Conservation (phyloP, 2,329 filamentous ascomycete species). For the Trichoderma sp. region DNA sequence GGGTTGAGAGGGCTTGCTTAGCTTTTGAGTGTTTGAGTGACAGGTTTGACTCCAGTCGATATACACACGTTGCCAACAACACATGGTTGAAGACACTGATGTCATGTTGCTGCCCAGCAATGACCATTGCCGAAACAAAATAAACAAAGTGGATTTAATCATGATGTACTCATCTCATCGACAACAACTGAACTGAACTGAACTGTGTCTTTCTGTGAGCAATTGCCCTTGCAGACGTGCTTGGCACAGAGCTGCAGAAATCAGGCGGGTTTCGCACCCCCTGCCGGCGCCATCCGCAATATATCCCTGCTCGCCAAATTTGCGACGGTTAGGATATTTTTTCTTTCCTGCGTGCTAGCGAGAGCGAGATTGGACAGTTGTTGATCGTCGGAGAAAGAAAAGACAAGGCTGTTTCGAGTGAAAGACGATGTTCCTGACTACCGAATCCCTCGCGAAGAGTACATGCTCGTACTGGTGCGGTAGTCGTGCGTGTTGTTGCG, state of each 20-base stretch:
- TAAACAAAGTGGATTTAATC: not conserved
- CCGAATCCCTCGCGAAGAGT: not conserved
- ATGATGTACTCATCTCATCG: not conserved
- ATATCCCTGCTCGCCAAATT: slow-evolving; percentile 35
- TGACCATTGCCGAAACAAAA: not conserved
- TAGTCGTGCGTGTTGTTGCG: not conserved
- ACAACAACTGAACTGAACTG: not conserved
- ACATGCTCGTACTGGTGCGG: not conserved
- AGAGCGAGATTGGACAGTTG: slow-evolving; percentile 7
- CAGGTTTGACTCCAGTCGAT: not conserved
- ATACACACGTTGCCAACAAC: not conserved
- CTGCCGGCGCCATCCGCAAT: slow-evolving; percentile 28
- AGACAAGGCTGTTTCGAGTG: not conserved
- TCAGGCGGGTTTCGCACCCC: not conserved
- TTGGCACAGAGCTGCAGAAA: not conserved
- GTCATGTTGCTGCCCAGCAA: not conserved
- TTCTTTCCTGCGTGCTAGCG: not conserved
- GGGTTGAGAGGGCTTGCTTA: not conserved
- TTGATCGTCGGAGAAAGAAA: not conserved
- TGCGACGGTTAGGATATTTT: slow-evolving; percentile 19
- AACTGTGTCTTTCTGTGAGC: not conserved
- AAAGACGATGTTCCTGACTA: not conserved
- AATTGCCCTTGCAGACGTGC: not conserved
- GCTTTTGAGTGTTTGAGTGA: not conserved
- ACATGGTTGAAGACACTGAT: not conserved